Percentiles rank a stretch among this genome's conserved stretches.
Evolutionary conservation across 164 flowering plant species (phyloP).

Genomic region (Tetrastigma voinierianum): DNA sequence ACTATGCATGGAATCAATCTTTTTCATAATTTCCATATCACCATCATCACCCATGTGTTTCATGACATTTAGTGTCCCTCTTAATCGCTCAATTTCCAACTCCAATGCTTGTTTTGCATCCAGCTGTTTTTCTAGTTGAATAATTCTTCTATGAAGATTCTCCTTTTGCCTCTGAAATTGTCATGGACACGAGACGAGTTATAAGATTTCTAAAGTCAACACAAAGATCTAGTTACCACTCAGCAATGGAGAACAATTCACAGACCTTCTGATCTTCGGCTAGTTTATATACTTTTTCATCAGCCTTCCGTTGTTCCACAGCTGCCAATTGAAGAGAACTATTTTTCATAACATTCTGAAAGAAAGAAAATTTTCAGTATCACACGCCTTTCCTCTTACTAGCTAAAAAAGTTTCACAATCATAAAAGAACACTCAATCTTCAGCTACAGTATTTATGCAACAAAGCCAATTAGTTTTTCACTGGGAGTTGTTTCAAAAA

Average conservation of each 20-base stretch:
- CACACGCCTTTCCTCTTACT: background rate
- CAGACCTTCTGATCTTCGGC: conserved; percentile 70
- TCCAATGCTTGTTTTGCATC: conserved; percentile 62
- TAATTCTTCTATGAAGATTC: conserved; percentile 45
- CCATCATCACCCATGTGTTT: conserved; percentile 53
- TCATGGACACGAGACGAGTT: background rate
- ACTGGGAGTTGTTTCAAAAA: background rate
- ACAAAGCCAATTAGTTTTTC: background rate
- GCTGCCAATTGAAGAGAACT: conserved; percentile 53
- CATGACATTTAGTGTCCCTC: conserved; percentile 57
- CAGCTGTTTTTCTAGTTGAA: conserved; percentile 49
- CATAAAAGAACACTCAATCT: conserved; percentile 1
- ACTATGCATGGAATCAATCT: conserved; percentile 38
- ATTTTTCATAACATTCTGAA: conserved; percentile 50
- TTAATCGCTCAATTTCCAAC: conserved; percentile 55
- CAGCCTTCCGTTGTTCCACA: conserved; percentile 57
- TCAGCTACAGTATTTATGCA: background rate
- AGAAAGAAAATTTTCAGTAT: conserved; percentile 2
- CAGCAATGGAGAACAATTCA: background rate
- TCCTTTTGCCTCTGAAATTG: conserved; percentile 49
- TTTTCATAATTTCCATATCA: conserved; percentile 41
- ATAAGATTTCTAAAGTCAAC: too few relatives aligned
- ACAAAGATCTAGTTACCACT: background rate
- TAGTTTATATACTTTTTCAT: conserved; percentile 54
- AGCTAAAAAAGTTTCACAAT: background rate